A percentile compares a stretch with the other conserved stretches of the same genome.
These are phyloP conservation scores for Phaeosphaeriaceae sp. DNA, from an alignment of 2,329 filamentous ascomycete genomes.

Conservation along the genomic window DNA sequence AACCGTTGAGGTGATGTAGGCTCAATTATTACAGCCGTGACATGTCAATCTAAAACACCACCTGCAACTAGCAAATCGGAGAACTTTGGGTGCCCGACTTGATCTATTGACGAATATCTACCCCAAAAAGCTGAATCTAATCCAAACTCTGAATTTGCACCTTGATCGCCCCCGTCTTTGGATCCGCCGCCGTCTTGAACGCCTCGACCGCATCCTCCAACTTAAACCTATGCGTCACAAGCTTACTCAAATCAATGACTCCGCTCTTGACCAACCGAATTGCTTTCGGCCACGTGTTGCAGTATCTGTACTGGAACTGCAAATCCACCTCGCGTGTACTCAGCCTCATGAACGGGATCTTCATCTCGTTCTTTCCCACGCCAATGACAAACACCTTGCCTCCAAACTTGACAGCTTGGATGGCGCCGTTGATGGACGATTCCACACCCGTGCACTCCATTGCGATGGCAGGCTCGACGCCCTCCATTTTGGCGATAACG, in stretches of 20 bases:
- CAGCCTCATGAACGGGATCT: slow-evolving; percentile 91
- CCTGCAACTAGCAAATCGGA: too few relatives aligned
- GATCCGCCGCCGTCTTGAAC: slow-evolving; percentile 85
- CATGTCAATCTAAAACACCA: too few relatives aligned
- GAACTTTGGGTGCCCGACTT: too few relatives aligned
- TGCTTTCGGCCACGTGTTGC: slow-evolving; percentile 94
- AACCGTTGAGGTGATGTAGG: too few relatives aligned
- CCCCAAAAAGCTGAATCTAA: slow-evolving; percentile 7
- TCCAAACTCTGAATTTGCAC: slow-evolving; percentile 81
- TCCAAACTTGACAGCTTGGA: slow-evolving; percentile 91
- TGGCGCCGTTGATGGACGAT: slow-evolving; percentile 82
- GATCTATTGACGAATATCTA: too few relatives aligned
- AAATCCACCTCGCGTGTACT: slow-evolving; percentile 92
- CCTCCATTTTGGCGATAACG: slow-evolving; percentile 75
- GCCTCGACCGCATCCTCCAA: slow-evolving; percentile 88
- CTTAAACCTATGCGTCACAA: slow-evolving; percentile 87
- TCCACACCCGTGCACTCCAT: slow-evolving; percentile 97
- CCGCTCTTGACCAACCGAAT: slow-evolving; percentile 87
- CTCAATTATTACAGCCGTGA: too few relatives aligned
- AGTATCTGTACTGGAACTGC: slow-evolving; percentile 96
- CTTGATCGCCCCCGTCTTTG: slow-evolving; percentile 92
- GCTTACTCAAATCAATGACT: slow-evolving; percentile 77
- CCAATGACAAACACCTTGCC: slow-evolving; percentile 97
- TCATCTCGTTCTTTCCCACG: slow-evolving; percentile 94
- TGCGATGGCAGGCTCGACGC: slow-evolving; percentile 79